Evolutionary conservation across 2,329 filamentous ascomycete genomes (phyloP), one percentile per base, ranked within the genome.

Genomic region (Escovopsis sp.): DNA sequence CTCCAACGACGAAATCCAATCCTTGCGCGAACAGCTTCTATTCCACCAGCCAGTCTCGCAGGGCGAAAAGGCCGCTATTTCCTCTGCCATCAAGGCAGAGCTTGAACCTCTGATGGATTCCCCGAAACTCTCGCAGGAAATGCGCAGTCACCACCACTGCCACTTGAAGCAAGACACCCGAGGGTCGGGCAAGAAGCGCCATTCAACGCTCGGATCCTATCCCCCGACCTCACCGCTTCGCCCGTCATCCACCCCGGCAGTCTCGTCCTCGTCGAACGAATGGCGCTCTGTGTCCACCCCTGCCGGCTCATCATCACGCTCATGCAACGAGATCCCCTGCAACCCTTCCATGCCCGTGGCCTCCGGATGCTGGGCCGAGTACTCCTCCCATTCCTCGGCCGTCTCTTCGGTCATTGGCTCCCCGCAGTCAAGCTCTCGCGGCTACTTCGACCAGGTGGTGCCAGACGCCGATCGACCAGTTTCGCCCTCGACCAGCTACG

Each of bases 61-160:
- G 8, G 53, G 50, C 6, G 60, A 66, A 19, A 60, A 55, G 42
- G 53, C 58, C 15, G 63, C 57, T 45, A 55, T 60, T 6, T 61
- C 65, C 2, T 67, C 70, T 3, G 82, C 75, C 1, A 63, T 95
- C 41, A 72, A 78, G 45, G 76, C 84, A 36, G 88, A 95, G 59
- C 69, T 93, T 23, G 75, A 73, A 34, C 61, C 67, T 18, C 66
- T 67, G 40, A 63, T 69, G 35, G 54, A 54, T 3, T 50, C 48
- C 6, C 49, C 52, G 6, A 50, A 52, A 10, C 41, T 56, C 8
- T 80, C 82, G 0, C 82, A 85, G 53, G 85, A 91, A 53, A 66
- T 95, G 12, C 89, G 95, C 53, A 84, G 96, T 38, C 89, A 96
- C 55, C 88, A 96, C 54, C 89, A 96, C 57, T 94, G 94, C 56